Evolutionary conservation across 2,329 filamentous ascomycete genomes (phyloP).

Genomic region (Xylariaceae sp.): DNA sequence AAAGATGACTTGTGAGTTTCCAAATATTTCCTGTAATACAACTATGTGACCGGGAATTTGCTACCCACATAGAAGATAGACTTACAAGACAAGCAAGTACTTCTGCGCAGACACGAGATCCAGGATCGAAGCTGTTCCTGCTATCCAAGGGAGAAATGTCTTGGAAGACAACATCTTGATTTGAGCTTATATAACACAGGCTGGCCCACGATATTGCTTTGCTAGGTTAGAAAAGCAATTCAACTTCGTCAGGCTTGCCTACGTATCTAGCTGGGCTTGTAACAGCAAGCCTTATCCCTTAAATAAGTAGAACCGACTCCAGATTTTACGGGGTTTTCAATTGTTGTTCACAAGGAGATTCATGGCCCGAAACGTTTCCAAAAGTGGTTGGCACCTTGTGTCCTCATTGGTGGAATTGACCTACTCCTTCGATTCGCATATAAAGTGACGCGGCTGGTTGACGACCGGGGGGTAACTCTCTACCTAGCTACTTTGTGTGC

Average conservation of each 20-base stretch:
- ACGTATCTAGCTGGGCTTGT: no score
- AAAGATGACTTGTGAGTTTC: background rate
- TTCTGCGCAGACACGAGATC: conserved; percentile 6
- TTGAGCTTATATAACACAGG: background rate
- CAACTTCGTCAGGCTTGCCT: no score
- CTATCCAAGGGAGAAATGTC: conserved; percentile 6
- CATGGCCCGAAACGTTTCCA: conserved; percentile 1
- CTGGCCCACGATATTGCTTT: no score
- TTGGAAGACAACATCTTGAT: conserved; percentile 9
- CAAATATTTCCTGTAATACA: no score
- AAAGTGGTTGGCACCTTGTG: background rate
- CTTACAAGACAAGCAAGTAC: conserved; percentile 18
- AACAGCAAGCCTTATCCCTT: background rate
- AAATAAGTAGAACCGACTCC: no score
- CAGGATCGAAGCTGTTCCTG: conserved; percentile 8
- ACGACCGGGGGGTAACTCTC: no score
- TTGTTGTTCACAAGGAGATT: background rate
- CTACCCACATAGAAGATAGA: background rate
- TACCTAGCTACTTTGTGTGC: no score
- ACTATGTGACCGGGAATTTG: no score
- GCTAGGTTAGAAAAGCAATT: no score
- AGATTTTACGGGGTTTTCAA: no score
- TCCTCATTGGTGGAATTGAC: conserved; percentile 15
- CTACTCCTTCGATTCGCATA: conserved; percentile 2
- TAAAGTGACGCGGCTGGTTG: no score